phyloP scores from a whole-genome alignment of 2,329 filamentous ascomycete species.

The Fusarium albidum region DNA sequence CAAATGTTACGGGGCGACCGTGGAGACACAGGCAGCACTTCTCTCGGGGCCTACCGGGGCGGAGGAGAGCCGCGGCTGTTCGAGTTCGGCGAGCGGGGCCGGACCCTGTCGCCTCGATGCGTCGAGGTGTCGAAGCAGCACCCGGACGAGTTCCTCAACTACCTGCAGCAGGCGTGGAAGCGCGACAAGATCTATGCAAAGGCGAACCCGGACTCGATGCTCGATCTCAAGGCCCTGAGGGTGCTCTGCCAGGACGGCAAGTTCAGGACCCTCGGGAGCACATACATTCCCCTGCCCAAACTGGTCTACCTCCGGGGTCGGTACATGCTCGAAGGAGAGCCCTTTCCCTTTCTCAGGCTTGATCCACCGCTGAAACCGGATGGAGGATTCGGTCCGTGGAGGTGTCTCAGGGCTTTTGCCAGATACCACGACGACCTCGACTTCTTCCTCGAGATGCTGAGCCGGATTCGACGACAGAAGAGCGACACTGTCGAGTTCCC shows the following conservation, averaged over 20 bases:
- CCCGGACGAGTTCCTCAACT: constrained; percentile 32
- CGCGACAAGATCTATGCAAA: constrained; percentile 34
- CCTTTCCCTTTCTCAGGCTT: constrained; percentile 35
- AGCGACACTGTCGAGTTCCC: constrained; percentile 31
- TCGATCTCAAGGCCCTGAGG: constrained; percentile 30
- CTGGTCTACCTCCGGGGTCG: constrained; percentile 36
- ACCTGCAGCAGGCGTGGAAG: constrained; percentile 34
- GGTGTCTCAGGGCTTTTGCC: constrained; percentile 31
- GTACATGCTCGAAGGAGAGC: constrained; percentile 35
- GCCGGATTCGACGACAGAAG: constrained; percentile 25
- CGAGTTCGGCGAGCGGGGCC: constrained; percentile 33
- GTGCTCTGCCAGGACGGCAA: constrained; percentile 32
- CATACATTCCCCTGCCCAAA: constrained; percentile 36
- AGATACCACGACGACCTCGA: constrained; percentile 29
- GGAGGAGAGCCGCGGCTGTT: constrained; percentile 36
- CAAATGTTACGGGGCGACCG: constrained; percentile 38
- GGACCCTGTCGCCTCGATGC: constrained; percentile 31
- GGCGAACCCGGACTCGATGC: constrained; percentile 32
- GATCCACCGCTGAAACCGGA: constrained; percentile 27
- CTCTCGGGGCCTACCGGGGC: constrained; percentile 34
- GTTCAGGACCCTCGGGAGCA: constrained; percentile 26
- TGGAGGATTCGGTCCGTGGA: constrained; percentile 29
- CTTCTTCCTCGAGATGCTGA: constrained; percentile 37
- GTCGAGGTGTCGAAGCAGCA: constrained; percentile 33
- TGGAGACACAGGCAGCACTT: constrained; percentile 36